Base-by-base conservation (phyloP, 768 basidiomycete genomes). In the Trametes cingulata region DNA sequence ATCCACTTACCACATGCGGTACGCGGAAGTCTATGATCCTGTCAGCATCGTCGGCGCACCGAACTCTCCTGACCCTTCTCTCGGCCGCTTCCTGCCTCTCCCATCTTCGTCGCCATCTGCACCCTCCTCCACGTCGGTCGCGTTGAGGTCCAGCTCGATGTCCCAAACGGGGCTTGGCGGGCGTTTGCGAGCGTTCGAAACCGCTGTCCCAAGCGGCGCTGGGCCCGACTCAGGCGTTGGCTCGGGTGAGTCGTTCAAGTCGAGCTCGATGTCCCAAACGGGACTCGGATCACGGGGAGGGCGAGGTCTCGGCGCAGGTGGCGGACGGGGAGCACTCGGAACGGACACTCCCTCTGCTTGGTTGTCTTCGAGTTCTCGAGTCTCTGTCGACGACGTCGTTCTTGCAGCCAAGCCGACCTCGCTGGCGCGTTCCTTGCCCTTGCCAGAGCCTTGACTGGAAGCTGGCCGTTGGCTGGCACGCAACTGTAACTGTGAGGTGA, bases 261-360 rank as follows among this genome's bases (percentile, higher is more conserved):
- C 85, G 5, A 82, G 76, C 64, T 90, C 90, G 56, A 90, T 87
- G 67, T 90, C 88, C 90, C 90, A 91, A 7, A 77, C 74, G 1
- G 88, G 85, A 67, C 86, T 89, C 5, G 77, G 74, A 50, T 78
- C 76, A 47, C 83, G 75, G 17, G 73, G 49, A 29, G 60, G 42
- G 61, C 66, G 27, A n/a, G 40, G 29, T 20, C 49, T 51, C 47
- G 61, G 61, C 17, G 29, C 36, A 3, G 56, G 57, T 7, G 58
- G 58, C 1, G 48, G 54, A 12, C 54, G 54, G 13, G 52, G 59
- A 0, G 52, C 57, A n/a, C 17, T 43, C 6, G 55, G 64, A 1
- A 35, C 39, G 22, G 39, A 24, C 19, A 36, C 17, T 27, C 22
- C 52, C 24, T n/a, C 36, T 27, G 27, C 14, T 49, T 55, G 25